Conservation (phyloP, 164 flowering plant genomes). For the Paratinospora sagittata region DNA sequence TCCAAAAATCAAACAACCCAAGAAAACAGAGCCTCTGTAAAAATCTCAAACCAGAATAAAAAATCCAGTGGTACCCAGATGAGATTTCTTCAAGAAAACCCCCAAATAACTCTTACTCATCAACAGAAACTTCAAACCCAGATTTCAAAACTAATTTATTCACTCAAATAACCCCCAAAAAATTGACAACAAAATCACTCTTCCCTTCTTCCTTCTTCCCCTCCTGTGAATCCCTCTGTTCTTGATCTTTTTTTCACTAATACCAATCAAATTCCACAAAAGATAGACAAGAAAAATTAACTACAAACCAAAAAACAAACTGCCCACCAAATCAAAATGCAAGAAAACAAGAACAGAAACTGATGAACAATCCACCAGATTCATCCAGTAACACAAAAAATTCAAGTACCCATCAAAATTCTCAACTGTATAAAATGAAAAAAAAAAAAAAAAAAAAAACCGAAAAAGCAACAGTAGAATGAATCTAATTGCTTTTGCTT, state of each 20-base stretch:
- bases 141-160: neutral
- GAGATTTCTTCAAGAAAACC: neutral
- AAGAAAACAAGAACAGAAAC: neutral
- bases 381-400: neutral
- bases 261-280: neutral
- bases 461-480: neutral
- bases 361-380: neutral
- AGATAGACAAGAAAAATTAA: neutral
- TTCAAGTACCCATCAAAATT: neutral
- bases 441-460: neutral
- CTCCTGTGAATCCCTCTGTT: neutral
- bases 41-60: neutral
- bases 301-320: too few species aligned
- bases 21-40: conserved; percentile 3
- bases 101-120: neutral
- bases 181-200: neutral
- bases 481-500: neutral
- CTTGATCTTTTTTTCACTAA: neutral
- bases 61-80: neutral
- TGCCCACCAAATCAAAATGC: too few species aligned
- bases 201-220: neutral
- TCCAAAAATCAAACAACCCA: conserved; percentile 9
- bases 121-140: neutral
- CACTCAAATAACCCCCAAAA: neutral
- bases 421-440: neutral